Evolutionary conservation across 2,329 filamentous ascomycete genomes (phyloP).

Genomic region (Delphinella strobiligena): DNA sequence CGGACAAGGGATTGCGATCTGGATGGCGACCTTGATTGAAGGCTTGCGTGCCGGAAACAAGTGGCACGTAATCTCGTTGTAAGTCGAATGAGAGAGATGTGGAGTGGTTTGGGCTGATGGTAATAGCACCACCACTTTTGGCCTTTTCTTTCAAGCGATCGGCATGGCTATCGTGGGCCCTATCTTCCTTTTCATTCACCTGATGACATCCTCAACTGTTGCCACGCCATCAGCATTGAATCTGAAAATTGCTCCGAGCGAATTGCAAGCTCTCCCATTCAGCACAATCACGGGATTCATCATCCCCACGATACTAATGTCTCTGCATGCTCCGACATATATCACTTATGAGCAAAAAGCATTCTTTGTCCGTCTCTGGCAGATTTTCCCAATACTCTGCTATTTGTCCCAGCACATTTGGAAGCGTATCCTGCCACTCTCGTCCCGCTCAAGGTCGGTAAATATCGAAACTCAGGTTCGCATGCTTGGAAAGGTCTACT

Average conservation of each 20-base stretch:
- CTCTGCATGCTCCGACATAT: slow-evolving; percentile 3
- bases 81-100: too few species aligned
- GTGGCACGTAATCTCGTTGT: slow-evolving; percentile 1
- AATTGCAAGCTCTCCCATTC: not conserved
- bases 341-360: slow-evolving; percentile 1
- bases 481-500: slow-evolving; percentile 1
- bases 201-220: not conserved
- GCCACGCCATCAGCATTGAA: not conserved
- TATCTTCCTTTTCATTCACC: slow-evolving; percentile 1
- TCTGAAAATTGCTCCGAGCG: not conserved
- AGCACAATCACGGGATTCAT: slow-evolving; percentile 1
- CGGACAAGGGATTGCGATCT: slow-evolving; percentile 5
- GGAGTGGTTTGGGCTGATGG: too few species aligned
- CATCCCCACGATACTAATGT: slow-evolving; percentile 6
- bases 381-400: slow-evolving; percentile 5
- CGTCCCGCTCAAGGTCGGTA: not conserved
- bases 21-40: slow-evolving; percentile 5
- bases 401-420: not conserved
- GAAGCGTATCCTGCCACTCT: not conserved
- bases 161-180: slow-evolving; percentile 5
- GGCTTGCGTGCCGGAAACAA: slow-evolving; percentile 1
- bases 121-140: slow-evolving; percentile 1
- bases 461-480: not conserved
- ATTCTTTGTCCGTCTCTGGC: slow-evolving; percentile 4
- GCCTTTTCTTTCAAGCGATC: slow-evolving; percentile 4